Evolutionary conservation across 768 basidiomycete species (phyloP), one percentile per base, ranked within the genome.

Genomic region (Mycena metata): DNA sequence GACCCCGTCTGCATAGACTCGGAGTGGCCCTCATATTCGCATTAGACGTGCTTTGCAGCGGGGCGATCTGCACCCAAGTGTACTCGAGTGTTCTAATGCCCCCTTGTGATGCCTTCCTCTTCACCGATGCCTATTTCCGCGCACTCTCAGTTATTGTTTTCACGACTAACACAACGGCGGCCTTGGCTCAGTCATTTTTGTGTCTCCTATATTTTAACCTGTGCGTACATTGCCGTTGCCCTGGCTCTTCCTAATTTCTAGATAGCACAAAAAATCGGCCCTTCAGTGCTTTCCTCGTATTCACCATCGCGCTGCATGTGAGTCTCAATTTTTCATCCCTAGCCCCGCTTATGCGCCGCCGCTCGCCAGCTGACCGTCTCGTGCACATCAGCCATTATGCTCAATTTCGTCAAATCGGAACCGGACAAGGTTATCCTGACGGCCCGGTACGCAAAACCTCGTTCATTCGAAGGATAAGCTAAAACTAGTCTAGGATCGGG

Each of bases 11-110:
- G 15, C 63, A 61, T 39, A 30, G 30, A 41, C 17, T 54, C 16
- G 54, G 69, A 13, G 42, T 65, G 1, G 51, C 5, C 43, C 12
- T 19, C 26, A 54, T 69, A 15, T 33, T 61, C 24, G 5, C 36
- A 5, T 55, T 41, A 15, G 69, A 69, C 50, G 6, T 36, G 7
- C 10, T 60, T 10, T 55, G 64, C 64, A 65, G 64, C 0, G 8
- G 33, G 15, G 43, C 56, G 16, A 49, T 69, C 51, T 69, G 56
- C n/a, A 24, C 36, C 2, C 24, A 41, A 36, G 17, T 41, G 2
- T 69, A 61, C 21, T 2, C 12, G 21, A 2, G 6, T 13, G 3
- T 62, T 2, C 26, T 56, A 19, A 12, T 21, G 19, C 19, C 33
- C 21, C 35, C 35, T 36, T 50, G 24, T 36, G 9, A 39, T 15